phyloP scores from a whole-genome alignment of 257 asterid species.

The Leptodermis oblonga region DNA sequence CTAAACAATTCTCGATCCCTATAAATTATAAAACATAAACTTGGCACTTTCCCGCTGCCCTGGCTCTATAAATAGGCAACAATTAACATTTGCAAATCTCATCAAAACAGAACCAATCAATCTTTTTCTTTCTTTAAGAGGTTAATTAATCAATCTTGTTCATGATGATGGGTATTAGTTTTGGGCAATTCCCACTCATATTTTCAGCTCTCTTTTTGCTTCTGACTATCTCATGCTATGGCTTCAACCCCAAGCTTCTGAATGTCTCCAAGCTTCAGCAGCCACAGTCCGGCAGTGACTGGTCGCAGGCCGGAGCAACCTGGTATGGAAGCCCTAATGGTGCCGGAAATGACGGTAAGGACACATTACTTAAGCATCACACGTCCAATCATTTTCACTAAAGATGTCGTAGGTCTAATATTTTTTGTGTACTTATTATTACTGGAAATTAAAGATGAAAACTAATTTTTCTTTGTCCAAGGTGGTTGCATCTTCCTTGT shows the following conservation, averaged over 20 bases:
- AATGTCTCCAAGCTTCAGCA: constrained; percentile 7
- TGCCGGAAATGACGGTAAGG: constrained; percentile 76
- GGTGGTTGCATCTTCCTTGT: too few species aligned
- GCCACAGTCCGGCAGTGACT: constrained; percentile 45
- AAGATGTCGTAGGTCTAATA: too few species aligned
- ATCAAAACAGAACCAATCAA: not conserved
- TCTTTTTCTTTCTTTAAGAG: too few species aligned
- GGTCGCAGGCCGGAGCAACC: constrained; percentile 76
- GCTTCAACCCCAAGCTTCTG: constrained; percentile 50
- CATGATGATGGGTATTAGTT: constrained; percentile 29
- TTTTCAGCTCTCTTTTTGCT: constrained; percentile 28
- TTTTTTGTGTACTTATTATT: too few species aligned
- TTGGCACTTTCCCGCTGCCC: not conserved
- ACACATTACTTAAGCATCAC: too few species aligned
- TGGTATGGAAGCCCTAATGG: constrained; percentile 86
- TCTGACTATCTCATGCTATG: constrained; percentile 30
- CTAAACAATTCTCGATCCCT: too few species aligned
- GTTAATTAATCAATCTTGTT: not conserved
- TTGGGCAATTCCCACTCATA: constrained; percentile 1
- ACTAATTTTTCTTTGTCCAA: too few species aligned
- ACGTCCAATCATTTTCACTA: too few species aligned
- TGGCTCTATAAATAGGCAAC: constrained; percentile 18
- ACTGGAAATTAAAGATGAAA: too few species aligned
- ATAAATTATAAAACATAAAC: not conserved
- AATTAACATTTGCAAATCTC: not conserved